Conservation (phyloP, 352 stramenopile genomes). For the Pythium phragmitis region DNA sequence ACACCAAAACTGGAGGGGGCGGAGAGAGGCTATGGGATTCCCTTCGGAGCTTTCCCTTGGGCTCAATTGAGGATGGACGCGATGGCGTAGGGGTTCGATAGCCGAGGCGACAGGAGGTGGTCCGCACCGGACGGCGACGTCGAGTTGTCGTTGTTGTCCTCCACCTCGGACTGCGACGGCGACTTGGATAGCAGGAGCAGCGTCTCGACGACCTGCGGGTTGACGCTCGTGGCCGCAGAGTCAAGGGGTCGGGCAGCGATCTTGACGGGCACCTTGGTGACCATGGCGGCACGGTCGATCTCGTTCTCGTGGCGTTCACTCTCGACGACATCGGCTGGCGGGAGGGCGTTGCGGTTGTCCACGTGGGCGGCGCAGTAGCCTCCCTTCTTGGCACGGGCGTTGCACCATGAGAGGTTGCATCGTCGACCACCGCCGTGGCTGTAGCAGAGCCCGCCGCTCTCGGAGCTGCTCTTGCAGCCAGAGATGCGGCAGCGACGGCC, state of each 20-base stretch:
- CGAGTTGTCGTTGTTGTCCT: conserved; percentile 17
- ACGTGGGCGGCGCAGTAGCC: conserved; percentile 63
- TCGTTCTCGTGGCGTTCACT: conserved; percentile 17
- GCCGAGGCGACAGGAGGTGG: conserved; percentile 17
- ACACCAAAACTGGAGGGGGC: conserved; percentile 3
- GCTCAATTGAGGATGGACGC: conserved; percentile 29
- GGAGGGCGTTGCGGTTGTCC: conserved; percentile 26
- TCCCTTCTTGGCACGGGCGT: conserved; percentile 71
- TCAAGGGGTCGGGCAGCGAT: conserved; percentile 10
- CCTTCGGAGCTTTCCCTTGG: neutral
- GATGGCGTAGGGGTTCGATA: conserved; percentile 28
- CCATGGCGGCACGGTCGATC: neutral
- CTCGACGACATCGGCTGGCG: conserved; percentile 21
- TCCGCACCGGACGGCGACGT: conserved; percentile 7
- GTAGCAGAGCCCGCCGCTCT: conserved; percentile 77
- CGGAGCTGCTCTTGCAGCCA: conserved; percentile 70
- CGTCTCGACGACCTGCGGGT: conserved; percentile 60
- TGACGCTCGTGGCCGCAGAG: conserved; percentile 17
- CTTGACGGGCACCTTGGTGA: conserved; percentile 13
- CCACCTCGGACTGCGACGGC: conserved; percentile 18
- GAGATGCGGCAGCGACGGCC: conserved; percentile 61
- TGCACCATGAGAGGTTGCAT: conserved; percentile 69
- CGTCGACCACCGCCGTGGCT: conserved; percentile 68
- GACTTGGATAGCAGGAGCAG: conserved; percentile 61
- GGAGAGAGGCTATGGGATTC: neutral